phyloP scores from a whole-genome alignment of 768 basidiomycete genomes.

The Tricholoma matsutake region DNA sequence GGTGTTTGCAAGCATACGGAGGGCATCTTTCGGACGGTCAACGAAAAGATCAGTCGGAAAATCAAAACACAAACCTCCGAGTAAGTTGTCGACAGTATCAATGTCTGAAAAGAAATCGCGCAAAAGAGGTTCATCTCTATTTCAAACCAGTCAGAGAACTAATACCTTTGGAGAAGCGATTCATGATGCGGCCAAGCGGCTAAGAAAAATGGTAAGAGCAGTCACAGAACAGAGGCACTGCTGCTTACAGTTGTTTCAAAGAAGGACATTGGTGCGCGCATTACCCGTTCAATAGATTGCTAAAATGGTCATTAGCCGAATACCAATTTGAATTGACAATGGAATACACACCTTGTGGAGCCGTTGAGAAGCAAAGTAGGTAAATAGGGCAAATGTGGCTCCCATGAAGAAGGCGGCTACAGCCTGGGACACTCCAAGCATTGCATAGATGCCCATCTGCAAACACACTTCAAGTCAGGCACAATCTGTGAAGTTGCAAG shows the following conservation, averaged over 20 bases:
- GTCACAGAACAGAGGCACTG: background rate
- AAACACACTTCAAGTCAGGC: background rate
- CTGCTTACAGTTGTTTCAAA: constrained; percentile 75
- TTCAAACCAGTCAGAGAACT: background rate
- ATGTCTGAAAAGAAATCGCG: constrained; percentile 43
- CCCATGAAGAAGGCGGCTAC: constrained; percentile 68
- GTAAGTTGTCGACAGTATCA: constrained; percentile 75
- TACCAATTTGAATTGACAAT: background rate
- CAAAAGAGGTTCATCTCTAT: constrained; percentile 5
- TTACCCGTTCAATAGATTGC: constrained; percentile 63
- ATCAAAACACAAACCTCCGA: constrained; percentile 43
- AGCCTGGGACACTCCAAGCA: constrained; percentile 69
- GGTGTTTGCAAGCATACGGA: constrained; percentile 71
- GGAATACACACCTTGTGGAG: constrained; percentile 51
- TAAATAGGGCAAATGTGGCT: constrained; percentile 57
- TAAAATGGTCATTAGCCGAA: constrained; percentile 17
- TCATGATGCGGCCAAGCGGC: constrained; percentile 87
- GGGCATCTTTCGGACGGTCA: constrained; percentile 44
- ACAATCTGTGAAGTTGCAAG: background rate
- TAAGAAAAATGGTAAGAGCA: constrained; percentile 22
- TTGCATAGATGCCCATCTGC: constrained; percentile 82
- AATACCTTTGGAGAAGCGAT: constrained; percentile 79
- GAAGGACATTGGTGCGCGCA: constrained; percentile 87
- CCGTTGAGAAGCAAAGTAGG: constrained; percentile 72
- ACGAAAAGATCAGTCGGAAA: background rate